Conservation (phyloP, 495 filamentous ascomycete genomes). For the Bacidia gigantensis region DNA sequence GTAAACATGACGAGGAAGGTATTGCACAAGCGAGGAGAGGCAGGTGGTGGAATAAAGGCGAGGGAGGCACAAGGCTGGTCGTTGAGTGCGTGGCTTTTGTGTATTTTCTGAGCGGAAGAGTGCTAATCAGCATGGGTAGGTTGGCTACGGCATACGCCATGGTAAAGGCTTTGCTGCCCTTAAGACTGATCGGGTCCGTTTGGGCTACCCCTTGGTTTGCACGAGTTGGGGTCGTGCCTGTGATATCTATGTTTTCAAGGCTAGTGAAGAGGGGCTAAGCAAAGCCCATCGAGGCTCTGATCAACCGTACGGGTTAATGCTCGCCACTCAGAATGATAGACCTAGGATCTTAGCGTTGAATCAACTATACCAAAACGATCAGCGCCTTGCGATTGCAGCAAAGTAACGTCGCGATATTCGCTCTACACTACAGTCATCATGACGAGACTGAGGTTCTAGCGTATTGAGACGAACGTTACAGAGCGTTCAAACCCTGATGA, state of each 20-base stretch:
- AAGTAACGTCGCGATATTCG: too few relatives aligned
- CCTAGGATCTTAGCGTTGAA: too few relatives aligned
- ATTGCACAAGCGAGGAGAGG: conserved; percentile 4
- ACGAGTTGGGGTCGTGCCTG: conserved; percentile 41
- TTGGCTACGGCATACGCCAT: conserved; percentile 81
- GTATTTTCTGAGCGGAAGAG: conserved; percentile 27
- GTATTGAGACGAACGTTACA: too few relatives aligned
- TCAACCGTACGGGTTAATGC: too few relatives aligned
- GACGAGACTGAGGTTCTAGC: too few relatives aligned
- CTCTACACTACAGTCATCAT: too few relatives aligned
- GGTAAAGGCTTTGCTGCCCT: conserved; percentile 68
- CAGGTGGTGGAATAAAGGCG: conserved; percentile 8
- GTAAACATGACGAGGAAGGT: conserved; percentile 21
- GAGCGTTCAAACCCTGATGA: too few relatives aligned
- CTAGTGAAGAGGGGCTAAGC: conserved; percentile 13
- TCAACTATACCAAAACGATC: too few relatives aligned
- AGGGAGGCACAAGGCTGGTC: background rate
- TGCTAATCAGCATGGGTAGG: conserved; percentile 40
- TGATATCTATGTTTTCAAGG: conserved; percentile 25
- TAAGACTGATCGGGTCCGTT: conserved; percentile 60
- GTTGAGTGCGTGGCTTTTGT: background rate
- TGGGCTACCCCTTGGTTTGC: conserved; percentile 96
- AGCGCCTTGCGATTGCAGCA: too few relatives aligned
- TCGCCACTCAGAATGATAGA: too few relatives aligned
- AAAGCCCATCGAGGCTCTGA: background rate